Conservation (phyloP, 2,329 filamentous ascomycete genomes). For the Colletotrichum sp. region DNA sequence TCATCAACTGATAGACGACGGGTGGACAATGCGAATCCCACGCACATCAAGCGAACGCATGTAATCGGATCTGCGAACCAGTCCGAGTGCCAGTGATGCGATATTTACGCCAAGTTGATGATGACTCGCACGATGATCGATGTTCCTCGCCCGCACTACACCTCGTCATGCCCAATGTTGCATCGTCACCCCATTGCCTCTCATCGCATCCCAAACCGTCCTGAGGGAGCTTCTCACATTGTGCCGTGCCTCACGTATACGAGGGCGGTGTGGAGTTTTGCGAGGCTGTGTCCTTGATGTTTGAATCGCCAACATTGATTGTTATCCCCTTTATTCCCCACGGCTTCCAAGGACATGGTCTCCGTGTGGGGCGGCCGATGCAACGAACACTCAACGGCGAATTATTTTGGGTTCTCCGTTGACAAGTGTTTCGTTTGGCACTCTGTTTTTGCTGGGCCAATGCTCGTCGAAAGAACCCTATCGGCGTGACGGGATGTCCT, state of each 20-base stretch:
- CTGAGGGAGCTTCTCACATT: neutral
- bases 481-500: neutral
- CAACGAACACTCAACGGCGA: neutral
- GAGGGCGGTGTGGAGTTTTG: slow-evolving; percentile 2
- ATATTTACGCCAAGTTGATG: neutral
- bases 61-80: neutral
- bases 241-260: slow-evolving; percentile 12
- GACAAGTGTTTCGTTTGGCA: slow-evolving; percentile 21
- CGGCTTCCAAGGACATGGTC: neutral
- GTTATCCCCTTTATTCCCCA: neutral
- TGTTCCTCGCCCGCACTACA: neutral
- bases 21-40: neutral
- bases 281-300: neutral
- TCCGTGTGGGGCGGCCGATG: neutral
- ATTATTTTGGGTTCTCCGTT: slow-evolving; percentile 5
- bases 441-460: neutral
- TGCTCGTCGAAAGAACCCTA: neutral
- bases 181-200: neutral
- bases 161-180: neutral
- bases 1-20: neutral
- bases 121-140: neutral
- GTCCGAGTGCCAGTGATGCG: neutral
- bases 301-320: neutral
- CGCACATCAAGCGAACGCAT: neutral
- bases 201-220: neutral